Conservation (phyloP, 148 eudicot species). For the Rhododendron griersonianum region DNA sequence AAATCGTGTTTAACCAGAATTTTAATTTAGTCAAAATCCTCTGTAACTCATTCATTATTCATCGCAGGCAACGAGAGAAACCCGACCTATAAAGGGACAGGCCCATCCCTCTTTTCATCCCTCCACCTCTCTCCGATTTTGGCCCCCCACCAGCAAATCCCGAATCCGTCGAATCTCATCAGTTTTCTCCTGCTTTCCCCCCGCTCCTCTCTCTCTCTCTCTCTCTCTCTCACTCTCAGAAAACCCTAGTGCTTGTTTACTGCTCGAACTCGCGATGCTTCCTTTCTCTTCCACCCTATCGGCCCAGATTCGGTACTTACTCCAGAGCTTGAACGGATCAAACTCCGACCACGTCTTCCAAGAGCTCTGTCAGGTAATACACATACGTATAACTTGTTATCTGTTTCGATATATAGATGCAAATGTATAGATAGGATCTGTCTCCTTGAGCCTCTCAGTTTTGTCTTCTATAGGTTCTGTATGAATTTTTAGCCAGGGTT, state of each 20-base stretch:
- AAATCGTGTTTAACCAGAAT: no score
- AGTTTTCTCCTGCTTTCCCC: background rate
- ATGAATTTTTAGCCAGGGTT: background rate
- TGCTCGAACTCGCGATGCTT: constrained; percentile 34
- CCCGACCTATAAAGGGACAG: background rate
- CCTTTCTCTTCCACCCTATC: constrained; percentile 43
- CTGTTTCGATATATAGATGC: background rate
- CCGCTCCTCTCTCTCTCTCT: background rate
- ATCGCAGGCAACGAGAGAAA: background rate
- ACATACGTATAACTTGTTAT: background rate
- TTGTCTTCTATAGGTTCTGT: background rate
- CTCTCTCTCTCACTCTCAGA: background rate
- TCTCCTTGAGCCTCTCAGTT: background rate
- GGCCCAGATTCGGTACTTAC: constrained; percentile 52
- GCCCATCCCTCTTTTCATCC: no score
- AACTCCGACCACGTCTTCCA: constrained; percentile 59
- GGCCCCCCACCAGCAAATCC: background rate
- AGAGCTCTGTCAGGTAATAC: constrained; percentile 53
- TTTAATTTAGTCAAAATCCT: no score
- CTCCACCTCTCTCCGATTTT: background rate
- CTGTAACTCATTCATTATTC: background rate
- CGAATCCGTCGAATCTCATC: background rate
- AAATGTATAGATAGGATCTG: background rate
- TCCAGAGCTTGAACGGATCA: constrained; percentile 56
- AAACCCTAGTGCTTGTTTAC: constrained; percentile 24